These are phyloP conservation scores for Rhizoctonia solani DNA, from an alignment of 1,284 basidiomycete genomes.

Conservation along the genomic window DNA sequence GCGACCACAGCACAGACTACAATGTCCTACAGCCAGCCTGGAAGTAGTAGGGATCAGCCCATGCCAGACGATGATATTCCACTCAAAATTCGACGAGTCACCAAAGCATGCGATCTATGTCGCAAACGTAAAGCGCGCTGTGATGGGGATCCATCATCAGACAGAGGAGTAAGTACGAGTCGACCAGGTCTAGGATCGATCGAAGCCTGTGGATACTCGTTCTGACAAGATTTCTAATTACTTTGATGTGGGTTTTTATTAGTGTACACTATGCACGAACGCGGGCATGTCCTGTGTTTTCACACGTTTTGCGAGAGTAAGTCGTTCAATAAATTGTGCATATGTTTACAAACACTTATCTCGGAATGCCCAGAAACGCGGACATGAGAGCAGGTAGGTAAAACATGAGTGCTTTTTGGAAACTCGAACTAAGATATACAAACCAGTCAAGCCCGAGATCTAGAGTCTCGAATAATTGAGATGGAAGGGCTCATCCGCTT, in stretches of 20 bases:
- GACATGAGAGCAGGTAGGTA: conserved; percentile 20
- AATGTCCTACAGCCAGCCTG: not conserved
- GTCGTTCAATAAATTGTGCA: not conserved
- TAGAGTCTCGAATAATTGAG: conserved; percentile 26
- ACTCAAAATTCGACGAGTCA: conserved; percentile 18
- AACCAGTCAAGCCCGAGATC: conserved; percentile 6
- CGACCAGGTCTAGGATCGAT: not conserved
- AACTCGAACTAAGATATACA: not conserved
- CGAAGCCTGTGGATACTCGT: not conserved
- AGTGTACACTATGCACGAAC: conserved; percentile 24
- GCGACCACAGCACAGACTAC: not conserved
- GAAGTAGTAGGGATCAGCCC: not conserved
- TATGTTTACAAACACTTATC: not conserved
- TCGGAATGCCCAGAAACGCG: conserved; percentile 2
- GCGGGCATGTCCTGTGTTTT: conserved; percentile 12
- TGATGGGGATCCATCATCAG: conserved; percentile 9
- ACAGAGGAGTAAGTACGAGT: not conserved
- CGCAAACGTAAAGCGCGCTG: conserved; percentile 16
- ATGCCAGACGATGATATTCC: conserved; percentile 1
- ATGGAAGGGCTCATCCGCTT: conserved; percentile 26
- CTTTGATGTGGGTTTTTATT: not conserved
- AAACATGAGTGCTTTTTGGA: not conserved
- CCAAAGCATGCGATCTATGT: conserved; percentile 21
- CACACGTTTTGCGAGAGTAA: conserved; percentile 23
- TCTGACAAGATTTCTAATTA: not conserved